Evolutionary conservation across 140 eudicot species (phyloP).

Genomic region (Oenanthe javanica): DNA sequence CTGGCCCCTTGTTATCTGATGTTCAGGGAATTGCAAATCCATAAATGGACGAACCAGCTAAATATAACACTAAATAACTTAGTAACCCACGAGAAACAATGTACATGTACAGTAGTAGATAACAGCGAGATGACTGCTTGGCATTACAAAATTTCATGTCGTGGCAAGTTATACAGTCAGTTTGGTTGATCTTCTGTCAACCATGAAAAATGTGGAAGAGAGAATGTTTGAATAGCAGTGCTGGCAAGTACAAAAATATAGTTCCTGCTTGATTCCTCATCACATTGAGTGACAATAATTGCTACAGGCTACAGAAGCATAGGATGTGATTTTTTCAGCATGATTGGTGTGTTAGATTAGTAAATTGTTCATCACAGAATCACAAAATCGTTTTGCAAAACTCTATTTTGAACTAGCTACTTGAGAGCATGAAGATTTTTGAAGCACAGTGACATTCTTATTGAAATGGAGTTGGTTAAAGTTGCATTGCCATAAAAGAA

Average conservation of each 20-base stretch:
- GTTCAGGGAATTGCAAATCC: constrained; percentile 7
- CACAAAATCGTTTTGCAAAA: too few relatives aligned
- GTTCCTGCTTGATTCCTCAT: background rate
- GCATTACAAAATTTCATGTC: background rate
- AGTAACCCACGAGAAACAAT: background rate
- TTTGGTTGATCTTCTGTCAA: background rate
- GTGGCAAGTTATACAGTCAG: background rate
- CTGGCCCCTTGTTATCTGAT: constrained; percentile 30
- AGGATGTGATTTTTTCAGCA: too few relatives aligned
- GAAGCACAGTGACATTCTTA: too few relatives aligned
- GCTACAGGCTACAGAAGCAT: too few relatives aligned
- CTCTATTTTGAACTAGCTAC: too few relatives aligned
- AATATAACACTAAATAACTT: background rate
- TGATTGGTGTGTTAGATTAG: too few relatives aligned
- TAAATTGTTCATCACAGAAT: too few relatives aligned
- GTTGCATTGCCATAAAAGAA: too few relatives aligned
- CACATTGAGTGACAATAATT: too few relatives aligned
- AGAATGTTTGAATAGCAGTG: background rate
- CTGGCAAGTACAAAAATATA: background rate
- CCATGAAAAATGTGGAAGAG: background rate
- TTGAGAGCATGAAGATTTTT: too few relatives aligned
- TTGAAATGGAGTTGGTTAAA: too few relatives aligned
- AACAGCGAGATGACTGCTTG: background rate
- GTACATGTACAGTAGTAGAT: background rate
- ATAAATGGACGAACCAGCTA: background rate